phyloP scores from a whole-genome alignment of 192 early-diverging fungal genomes.

The Cetraspora pellucida region DNA sequence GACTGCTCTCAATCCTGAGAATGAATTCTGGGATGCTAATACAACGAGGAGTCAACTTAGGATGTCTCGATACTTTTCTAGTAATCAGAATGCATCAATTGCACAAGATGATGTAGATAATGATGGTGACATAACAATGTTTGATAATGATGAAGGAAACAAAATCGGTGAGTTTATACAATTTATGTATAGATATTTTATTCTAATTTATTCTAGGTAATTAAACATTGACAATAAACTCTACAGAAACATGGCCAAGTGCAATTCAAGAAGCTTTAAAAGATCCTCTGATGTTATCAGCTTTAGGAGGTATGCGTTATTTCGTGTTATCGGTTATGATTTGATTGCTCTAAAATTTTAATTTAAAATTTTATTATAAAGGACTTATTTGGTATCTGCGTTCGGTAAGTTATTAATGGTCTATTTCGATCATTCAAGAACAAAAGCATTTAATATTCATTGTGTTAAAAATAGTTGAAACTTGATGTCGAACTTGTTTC shows the following conservation, averaged over 20 bases:
- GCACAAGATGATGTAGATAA: conserved; percentile 11
- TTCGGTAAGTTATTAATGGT: conserved; percentile 53
- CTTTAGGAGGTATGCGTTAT: conserved; percentile 41
- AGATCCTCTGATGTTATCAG: conserved; percentile 41
- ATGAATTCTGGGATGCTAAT: conserved; percentile 69
- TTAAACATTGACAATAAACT: not conserved
- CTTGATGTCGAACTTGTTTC: conserved; percentile 86
- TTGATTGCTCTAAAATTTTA: no score
- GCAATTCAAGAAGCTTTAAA: conserved; percentile 48
- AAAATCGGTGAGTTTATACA: not conserved
- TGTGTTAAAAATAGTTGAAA: conserved; percentile 60
- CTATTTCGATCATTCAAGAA: not conserved
- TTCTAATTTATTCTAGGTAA: no score
- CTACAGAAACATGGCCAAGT: conserved; percentile 45
- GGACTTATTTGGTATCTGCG: conserved; percentile 88
- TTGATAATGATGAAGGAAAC: conserved; percentile 6
- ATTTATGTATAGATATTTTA: no score
- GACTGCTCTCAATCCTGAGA: conserved; percentile 68
- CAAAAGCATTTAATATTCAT: not conserved
- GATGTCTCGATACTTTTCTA: conserved; percentile 58
- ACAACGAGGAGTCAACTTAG: conserved; percentile 64
- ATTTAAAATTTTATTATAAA: conserved; percentile 54
- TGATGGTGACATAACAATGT: not conserved
- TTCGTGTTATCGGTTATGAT: not conserved
- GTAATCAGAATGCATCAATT: conserved; percentile 27